Percentiles rank a stretch among this genome's conserved stretches.
Conservation (phyloP, 257 asterid species). For the Solanum ossicruentum region DNA sequence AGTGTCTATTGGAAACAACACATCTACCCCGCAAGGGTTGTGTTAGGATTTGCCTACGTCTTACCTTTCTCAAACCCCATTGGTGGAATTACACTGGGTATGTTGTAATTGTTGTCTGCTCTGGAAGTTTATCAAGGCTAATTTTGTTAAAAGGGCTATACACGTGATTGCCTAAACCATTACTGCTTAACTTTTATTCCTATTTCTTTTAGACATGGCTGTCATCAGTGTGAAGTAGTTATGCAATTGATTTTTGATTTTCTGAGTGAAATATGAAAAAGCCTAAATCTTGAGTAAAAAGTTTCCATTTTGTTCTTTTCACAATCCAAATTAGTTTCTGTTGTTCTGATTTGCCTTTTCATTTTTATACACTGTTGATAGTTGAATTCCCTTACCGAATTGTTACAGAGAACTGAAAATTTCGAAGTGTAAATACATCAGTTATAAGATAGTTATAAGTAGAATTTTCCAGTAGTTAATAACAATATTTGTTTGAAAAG, state of each 20-base stretch:
- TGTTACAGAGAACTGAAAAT: background rate
- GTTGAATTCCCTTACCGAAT: background rate
- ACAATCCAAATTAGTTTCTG: background rate
- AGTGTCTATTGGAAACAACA: background rate
- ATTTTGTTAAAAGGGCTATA: background rate
- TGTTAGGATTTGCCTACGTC: background rate
- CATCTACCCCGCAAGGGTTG: background rate
- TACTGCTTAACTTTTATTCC: background rate
- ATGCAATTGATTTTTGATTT: background rate
- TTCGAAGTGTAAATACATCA: background rate
- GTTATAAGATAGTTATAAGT: background rate
- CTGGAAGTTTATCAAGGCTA: background rate
- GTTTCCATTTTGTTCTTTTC: background rate
- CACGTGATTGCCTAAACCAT: background rate
- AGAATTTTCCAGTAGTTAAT: background rate
- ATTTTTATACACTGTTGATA: background rate
- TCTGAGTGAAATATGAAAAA: background rate
- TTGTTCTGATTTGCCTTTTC: background rate
- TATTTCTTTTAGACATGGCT: background rate
- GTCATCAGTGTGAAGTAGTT: background rate
- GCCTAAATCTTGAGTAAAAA: background rate
- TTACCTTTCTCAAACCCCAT: background rate
- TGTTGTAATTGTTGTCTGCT: background rate
- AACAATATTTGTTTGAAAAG: background rate
- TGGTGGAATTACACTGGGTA: background rate